A percentile compares a stretch with the other conserved stretches of the same genome.
phyloP scores from a whole-genome alignment of 2,329 filamentous ascomycete species.

The Fusarium euwallaceae region DNA sequence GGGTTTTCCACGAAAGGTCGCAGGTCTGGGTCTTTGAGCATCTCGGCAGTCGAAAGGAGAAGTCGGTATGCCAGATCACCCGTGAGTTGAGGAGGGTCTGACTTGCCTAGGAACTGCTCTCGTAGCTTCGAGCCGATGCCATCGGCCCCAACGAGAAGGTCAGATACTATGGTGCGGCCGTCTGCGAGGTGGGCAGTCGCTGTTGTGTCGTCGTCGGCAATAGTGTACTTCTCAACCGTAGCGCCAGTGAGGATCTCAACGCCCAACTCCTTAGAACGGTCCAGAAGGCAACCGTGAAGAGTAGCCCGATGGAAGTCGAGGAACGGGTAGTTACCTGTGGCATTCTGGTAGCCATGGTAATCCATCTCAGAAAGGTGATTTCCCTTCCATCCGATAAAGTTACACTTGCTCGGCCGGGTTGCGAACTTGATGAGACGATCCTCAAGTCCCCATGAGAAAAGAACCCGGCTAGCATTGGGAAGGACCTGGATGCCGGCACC shows the following conservation, averaged over 20 bases:
- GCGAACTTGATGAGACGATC: constrained; percentile 32
- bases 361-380: constrained; percentile 43
- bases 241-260: constrained; percentile 50
- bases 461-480: constrained; percentile 42
- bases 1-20: constrained; percentile 59
- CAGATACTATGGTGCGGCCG: constrained; percentile 52
- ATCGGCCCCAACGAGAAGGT: constrained; percentile 63
- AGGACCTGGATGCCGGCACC: constrained; percentile 46
- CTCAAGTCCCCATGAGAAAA: constrained; percentile 43
- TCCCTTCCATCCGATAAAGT: constrained; percentile 46
- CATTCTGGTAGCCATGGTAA: constrained; percentile 38
- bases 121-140: constrained; percentile 53
- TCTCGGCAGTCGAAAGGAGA: constrained; percentile 60
- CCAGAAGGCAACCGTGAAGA: constrained; percentile 58
- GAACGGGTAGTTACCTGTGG: constrained; percentile 52
- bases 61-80: constrained; percentile 70
- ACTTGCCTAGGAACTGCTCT: constrained; percentile 58
- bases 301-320: constrained; percentile 65
- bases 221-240: constrained; percentile 20
- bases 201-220: constrained; percentile 18
- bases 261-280: constrained; percentile 55
- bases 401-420: constrained; percentile 42
- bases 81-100: constrained; percentile 62
- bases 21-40: constrained; percentile 62
- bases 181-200: constrained; percentile 45